Percentiles rank a stretch among this genome's conserved stretches.
These are phyloP conservation scores for Erythrophleum ivorense DNA, from an alignment of 331 rosid genomes.

Conservation along the genomic window DNA sequence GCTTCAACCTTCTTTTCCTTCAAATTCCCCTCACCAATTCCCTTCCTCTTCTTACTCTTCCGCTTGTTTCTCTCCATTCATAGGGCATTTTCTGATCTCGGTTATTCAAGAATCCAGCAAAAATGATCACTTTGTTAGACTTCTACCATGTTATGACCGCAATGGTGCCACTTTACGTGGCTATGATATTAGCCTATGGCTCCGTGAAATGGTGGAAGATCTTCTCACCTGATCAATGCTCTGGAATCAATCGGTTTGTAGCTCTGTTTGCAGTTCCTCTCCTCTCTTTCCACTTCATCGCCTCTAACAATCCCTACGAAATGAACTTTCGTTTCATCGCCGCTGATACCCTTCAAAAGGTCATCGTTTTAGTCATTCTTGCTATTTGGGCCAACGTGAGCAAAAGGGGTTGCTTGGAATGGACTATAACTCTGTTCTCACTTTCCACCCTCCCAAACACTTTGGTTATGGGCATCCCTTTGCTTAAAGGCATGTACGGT, in stretches of 20 bases:
- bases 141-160: constrained; percentile 94
- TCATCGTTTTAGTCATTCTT: constrained; percentile 63
- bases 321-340: constrained; percentile 85
- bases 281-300: constrained; percentile 87
- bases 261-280: constrained; percentile 91
- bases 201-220: constrained; percentile 97
- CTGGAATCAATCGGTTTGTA: constrained; percentile 86
- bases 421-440: constrained; percentile 90
- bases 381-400: constrained; percentile 58
- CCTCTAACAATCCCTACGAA: constrained; percentile 73
- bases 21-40: constrained; percentile 9
- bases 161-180: constrained; percentile 89
- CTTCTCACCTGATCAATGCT: constrained; percentile 87
- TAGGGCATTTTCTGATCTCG: background rate
- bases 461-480: constrained; percentile 90
- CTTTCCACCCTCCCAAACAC: constrained; percentile 88
- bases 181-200: constrained; percentile 86
- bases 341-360: constrained; percentile 82
- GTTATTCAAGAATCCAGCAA: constrained; percentile 4
- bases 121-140: constrained; percentile 72
- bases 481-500: constrained; percentile 89
- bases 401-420: constrained; percentile 77
- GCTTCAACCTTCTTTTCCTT: constrained; percentile 17
- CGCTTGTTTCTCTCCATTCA: background rate
- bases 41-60: background rate